A percentile compares a stretch with the other conserved stretches of the same genome.
These are phyloP conservation scores for Breynia disticha DNA, from an alignment of 441 rosid species.

Conservation along the genomic window DNA sequence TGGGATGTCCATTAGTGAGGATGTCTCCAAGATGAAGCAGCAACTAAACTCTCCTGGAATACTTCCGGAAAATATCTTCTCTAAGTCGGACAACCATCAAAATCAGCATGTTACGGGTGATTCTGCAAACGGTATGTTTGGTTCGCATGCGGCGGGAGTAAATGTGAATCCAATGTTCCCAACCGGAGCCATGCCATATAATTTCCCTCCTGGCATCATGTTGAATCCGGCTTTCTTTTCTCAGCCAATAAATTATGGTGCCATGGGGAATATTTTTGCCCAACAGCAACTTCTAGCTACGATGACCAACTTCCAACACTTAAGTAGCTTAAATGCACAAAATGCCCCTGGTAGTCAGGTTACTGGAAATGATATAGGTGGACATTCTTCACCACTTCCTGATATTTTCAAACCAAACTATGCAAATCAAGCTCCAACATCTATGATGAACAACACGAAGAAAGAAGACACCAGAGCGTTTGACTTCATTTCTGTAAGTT, in stretches of 20 bases:
- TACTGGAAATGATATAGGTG: constrained; percentile 29
- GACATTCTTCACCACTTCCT: constrained; percentile 50
- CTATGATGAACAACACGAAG: constrained; percentile 51
- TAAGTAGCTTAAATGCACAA: constrained; percentile 46
- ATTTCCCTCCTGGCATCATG: constrained; percentile 54
- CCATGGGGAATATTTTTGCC: constrained; percentile 60
- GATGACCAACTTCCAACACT: constrained; percentile 66
- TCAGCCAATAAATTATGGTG: constrained; percentile 64
- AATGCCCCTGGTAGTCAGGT: constrained; percentile 29
- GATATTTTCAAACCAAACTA: constrained; percentile 78
- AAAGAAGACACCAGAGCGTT: constrained; percentile 91
- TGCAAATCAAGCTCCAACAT: constrained; percentile 46
- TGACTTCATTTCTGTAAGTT: constrained; percentile 94
- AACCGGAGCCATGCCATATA: constrained; percentile 42
- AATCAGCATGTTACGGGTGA: constrained; percentile 34
- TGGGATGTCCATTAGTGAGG: constrained; percentile 52
- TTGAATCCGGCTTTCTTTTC: constrained; percentile 56
- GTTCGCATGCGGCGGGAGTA: constrained; percentile 44
- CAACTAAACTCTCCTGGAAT: constrained; percentile 28
- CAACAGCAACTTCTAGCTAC: constrained; percentile 82
- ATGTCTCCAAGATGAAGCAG: constrained; percentile 30
- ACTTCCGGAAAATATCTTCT: constrained; percentile 34
- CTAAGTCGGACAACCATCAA: constrained; percentile 25
- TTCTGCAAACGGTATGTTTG: constrained; percentile 37
- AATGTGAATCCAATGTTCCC: constrained; percentile 39